Evolutionary conservation across 2,329 filamentous ascomycete species (phyloP).

Genomic region (Amphichorda felina): DNA sequence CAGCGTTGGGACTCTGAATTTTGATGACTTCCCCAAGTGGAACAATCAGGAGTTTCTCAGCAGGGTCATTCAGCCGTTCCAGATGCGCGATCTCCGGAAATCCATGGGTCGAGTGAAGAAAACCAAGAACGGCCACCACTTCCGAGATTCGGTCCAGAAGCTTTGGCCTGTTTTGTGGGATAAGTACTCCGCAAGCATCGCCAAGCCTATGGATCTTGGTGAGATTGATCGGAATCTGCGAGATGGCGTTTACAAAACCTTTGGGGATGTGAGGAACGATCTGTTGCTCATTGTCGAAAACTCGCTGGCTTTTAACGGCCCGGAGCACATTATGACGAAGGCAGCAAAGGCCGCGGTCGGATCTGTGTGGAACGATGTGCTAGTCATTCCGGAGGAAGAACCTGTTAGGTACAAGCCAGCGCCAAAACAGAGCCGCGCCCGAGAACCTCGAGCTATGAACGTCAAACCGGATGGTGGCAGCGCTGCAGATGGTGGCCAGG

Average conservation of each 20-base stretch:
- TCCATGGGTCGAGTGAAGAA: slow-evolving; percentile 71
- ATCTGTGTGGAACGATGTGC: slow-evolving; percentile 33
- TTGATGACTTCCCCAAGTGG: slow-evolving; percentile 24
- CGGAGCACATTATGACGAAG: slow-evolving; percentile 58
- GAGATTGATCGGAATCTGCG: slow-evolving; percentile 76
- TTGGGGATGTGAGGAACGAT: slow-evolving; percentile 65
- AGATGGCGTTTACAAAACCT: slow-evolving; percentile 51
- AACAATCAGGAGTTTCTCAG: slow-evolving; percentile 29
- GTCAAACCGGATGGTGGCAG: slow-evolving; percentile 10
- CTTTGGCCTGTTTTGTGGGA: slow-evolving; percentile 66
- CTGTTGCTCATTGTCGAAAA: slow-evolving; percentile 72
- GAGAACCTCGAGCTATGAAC: slow-evolving; percentile 19
- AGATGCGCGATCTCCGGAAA: slow-evolving; percentile 51
- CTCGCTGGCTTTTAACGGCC: slow-evolving; percentile 70
- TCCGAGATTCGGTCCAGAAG: slow-evolving; percentile 65
- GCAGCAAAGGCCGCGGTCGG: slow-evolving; percentile 44
- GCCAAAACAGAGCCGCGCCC: slow-evolving; percentile 23
- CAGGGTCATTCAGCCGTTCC: slow-evolving; percentile 42
- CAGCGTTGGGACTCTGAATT: slow-evolving; percentile 4
- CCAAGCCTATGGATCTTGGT: slow-evolving; percentile 72
- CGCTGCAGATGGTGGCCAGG: slow-evolving; percentile 4
- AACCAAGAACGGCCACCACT: slow-evolving; percentile 67
- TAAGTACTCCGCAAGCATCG: slow-evolving; percentile 57
- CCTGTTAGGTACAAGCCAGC: slow-evolving; percentile 43
- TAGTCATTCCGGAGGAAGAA: slow-evolving; percentile 36